Base-by-base conservation (phyloP, 306 rosid species). In the Lathyrus oleraceus region DNA sequence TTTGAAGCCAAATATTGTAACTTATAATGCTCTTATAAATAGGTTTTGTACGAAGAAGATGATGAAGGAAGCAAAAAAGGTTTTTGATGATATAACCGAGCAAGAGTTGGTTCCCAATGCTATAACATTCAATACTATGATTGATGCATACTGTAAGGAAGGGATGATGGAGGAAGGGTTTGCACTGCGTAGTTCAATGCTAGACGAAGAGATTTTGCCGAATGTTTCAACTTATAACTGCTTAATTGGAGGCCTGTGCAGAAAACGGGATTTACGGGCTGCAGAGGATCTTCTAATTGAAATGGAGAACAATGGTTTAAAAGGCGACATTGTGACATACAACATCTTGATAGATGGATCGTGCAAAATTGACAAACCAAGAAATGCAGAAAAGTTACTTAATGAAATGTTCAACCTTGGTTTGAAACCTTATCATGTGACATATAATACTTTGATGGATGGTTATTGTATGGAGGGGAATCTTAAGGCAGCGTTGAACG, bases 381-480 rank as follows among this genome's bases (percentile, higher is more conserved):
- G 76, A 49, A 82, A 82, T 70, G 96, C 90, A 63, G 82, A 74
- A 27, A 76, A 72, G n/a, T 74, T 89, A 35, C 73, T 89, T 7
- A 52, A 82, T 70, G 87, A 72, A 76, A 85, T 89, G 88, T 42
- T 62, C 4, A 44, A 70, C 32, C 35, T 47, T 76, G 91, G 88
- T 71, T 60, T 86, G 76, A 76, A 66, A 58, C 92, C 92, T 0
- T 79, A 52, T 77, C 92, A 87, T 58, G 71, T 92, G 81, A 89
- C 89, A 35, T 88, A 71, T 67, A 89, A 83, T 81, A 87, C 81
- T 45, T 70, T 89, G 81, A 89, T 88, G 82, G 86, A 89, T 65
- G 98, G 91, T 42, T 83, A 74, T 67, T 86, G 96, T 71, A 61
- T 57, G 65, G 88, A 86, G 74, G 89, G 89, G 44, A 85, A 83